Evolutionary conservation across 164 flowering plant species (phyloP).

Genomic region (Piper longum): DNA sequence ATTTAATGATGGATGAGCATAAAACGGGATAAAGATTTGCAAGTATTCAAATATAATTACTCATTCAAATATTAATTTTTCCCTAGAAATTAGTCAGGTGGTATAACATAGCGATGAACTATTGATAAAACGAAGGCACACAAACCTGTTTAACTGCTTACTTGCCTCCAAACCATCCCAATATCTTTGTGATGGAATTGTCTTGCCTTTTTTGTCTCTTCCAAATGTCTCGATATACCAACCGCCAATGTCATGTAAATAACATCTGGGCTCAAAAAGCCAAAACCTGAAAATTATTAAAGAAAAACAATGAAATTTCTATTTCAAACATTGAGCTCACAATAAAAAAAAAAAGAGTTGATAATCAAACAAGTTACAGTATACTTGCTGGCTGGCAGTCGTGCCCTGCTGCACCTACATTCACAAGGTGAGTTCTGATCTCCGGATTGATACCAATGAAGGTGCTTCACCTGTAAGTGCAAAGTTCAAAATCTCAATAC

Average conservation of each 20-base stretch:
- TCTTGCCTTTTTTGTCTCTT: constrained; percentile 56
- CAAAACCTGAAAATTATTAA: constrained; percentile 47
- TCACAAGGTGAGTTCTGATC: constrained; percentile 70
- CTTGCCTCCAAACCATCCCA: constrained; percentile 56
- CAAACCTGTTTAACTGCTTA: constrained; percentile 46
- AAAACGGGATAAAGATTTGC: background rate
- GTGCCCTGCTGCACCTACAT: constrained; percentile 85
- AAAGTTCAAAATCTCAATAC: background rate
- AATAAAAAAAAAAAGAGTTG: background rate
- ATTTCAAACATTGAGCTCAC: background rate
- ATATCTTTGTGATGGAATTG: constrained; percentile 47
- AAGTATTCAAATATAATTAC: no score
- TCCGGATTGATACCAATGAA: constrained; percentile 78
- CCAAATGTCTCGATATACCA: constrained; percentile 96
- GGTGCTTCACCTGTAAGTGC: constrained; percentile 70
- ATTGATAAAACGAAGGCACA: no score
- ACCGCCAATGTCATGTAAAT: constrained; percentile 85
- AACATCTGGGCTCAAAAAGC: constrained; percentile 94
- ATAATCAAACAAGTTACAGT: background rate
- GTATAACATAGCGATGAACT: no score
- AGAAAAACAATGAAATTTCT: background rate
- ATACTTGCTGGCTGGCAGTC: constrained; percentile 90
- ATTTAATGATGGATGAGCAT: background rate
- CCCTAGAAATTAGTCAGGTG: no score
- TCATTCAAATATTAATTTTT: no score